A percentile compares a stretch with the other conserved stretches of the same genome.
Conservation (phyloP, 306 rosid genomes). For the Pyrus pyrifolia region DNA sequence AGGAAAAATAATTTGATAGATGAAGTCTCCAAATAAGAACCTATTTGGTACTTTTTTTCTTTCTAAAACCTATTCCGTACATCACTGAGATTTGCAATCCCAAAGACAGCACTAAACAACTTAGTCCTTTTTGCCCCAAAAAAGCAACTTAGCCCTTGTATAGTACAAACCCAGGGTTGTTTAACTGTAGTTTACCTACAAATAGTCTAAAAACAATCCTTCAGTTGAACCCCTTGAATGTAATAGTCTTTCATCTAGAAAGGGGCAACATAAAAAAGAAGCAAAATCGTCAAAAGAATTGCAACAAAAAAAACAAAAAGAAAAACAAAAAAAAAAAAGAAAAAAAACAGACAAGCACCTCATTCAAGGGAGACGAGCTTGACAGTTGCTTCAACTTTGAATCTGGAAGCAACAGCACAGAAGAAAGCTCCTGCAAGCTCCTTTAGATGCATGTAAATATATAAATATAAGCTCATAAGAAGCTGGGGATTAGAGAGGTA, state of each 20-base stretch:
- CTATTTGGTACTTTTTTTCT: no score
- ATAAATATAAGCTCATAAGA: slow-evolving; percentile 24
- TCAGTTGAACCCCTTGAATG: not conserved
- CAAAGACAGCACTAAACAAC: not conserved
- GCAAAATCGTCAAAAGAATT: not conserved
- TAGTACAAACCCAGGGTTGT: not conserved
- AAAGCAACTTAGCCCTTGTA: not conserved
- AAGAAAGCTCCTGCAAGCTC: slow-evolving; percentile 89
- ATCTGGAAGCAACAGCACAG: slow-evolving; percentile 47
- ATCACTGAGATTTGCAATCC: not conserved
- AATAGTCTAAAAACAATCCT: not conserved
- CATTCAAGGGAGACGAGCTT: slow-evolving; percentile 34
- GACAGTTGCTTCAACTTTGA: slow-evolving; percentile 32
- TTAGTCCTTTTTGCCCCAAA: not conserved
- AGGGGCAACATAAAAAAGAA: not conserved
- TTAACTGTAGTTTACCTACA: not conserved
- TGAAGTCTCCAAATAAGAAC: not conserved
- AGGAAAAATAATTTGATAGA: no score
- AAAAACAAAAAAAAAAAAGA: not conserved
- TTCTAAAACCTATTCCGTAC: not conserved
- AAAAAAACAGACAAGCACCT: slow-evolving; percentile 32
- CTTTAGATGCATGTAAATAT: slow-evolving; percentile 41
- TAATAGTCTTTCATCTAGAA: not conserved
- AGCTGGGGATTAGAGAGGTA: slow-evolving; percentile 2
- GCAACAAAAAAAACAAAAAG: not conserved